Base-by-base conservation (phyloP, 805 yeast genomes). In the Gaillardinia entomophila region DNA sequence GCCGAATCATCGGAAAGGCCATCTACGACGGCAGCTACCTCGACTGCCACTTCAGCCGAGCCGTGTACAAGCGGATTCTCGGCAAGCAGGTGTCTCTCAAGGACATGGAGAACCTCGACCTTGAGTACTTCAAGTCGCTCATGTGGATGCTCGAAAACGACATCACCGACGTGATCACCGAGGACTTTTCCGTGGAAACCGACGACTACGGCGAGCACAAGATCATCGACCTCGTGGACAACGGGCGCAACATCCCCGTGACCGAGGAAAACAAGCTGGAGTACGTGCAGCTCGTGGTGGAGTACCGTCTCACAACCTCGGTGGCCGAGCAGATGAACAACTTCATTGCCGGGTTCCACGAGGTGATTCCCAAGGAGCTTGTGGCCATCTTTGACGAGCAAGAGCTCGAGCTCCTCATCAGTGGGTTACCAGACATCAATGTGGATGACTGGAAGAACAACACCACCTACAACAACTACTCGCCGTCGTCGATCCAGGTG, bases 91-190 rank as follows among this genome's bases (percentile, higher is more conserved):
- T 89, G 7, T 75, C 94, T 0, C 68, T 92, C 48, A 86, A 85
- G 48, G 99, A 92, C 52, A 82, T 92, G 87, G 97, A 92, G 53
- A 82, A 89, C 0, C 67, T 92, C 39, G 99, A 92, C 55, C 68
- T 86, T 36, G 96, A 87, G 40, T 92, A 92, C 53, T 88, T 82
- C 62, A 90, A 89, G 56, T 86, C 96, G 2, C 62, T 92, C 48
- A 72, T 81, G 50, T 92, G 98, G 98, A 92, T 92, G 84, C 63
- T 92, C 34, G 96, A 90, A 47, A 92, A 92, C 60, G 96, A 92
- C 58, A 90, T 92, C 33, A 90, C 97, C 0, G 97, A 89, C 56
- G 81, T 92, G 24, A 85, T 92, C 36, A 88, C 87, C 15, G 98
- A 92, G 55, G 90, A 94, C 5, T 92, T 92, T 54, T 82, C 95